phyloP scores from a whole-genome alignment of 164 flowering plant species.

The Euptelea pleiosperma region DNA sequence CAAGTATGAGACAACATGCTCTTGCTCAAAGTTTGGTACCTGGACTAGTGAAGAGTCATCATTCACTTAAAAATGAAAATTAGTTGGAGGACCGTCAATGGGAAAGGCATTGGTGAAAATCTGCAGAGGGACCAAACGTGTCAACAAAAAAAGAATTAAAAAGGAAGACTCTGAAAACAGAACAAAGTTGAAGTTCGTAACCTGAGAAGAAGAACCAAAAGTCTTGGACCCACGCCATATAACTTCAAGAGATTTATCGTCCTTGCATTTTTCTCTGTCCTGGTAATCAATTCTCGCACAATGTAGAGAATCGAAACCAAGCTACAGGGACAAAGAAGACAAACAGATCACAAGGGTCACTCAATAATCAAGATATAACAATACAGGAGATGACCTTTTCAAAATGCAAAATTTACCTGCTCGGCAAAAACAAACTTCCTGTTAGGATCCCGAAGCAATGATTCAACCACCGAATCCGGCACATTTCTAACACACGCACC shows the following conservation, averaged over 20 bases:
- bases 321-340: constrained; percentile 33
- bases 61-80: constrained; percentile 70
- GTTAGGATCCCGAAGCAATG: constrained; percentile 58
- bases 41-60: constrained; percentile 57
- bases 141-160: constrained; percentile 10
- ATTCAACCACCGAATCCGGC: constrained; percentile 65
- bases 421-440: constrained; percentile 80
- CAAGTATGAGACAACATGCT: background rate
- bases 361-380: constrained; percentile 6
- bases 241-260: constrained; percentile 80
- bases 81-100: constrained; percentile 60
- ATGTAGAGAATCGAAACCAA: constrained; percentile 85
- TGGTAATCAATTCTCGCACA: constrained; percentile 94
- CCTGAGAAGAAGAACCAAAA: constrained; percentile 82
- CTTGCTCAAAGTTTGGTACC: constrained; percentile 35
- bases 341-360: background rate
- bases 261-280: constrained; percentile 67
- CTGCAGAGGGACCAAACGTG: constrained; percentile 31
- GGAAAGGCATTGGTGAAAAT: constrained; percentile 80
- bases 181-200: constrained; percentile 16
- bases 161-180: background rate
- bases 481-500: constrained; percentile 72
- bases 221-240: constrained; percentile 87
- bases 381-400: too few relatives aligned
- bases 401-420: too few relatives aligned